Conservation (phyloP, 164 flowering plant species). For the Magnolia kwangsiensis region DNA sequence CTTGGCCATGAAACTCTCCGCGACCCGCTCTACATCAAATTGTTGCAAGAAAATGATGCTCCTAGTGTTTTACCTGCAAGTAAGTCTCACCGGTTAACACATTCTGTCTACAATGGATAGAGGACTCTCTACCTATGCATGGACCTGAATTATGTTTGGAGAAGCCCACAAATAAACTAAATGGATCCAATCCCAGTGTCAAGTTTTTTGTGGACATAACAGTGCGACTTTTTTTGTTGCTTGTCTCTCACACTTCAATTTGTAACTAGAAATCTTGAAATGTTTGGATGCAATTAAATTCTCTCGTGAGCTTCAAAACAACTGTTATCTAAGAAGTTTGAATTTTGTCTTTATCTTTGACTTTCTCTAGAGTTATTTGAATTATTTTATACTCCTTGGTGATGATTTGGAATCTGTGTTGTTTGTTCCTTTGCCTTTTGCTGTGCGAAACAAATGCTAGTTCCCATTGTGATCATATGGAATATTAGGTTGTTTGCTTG, state of each 20-base stretch:
- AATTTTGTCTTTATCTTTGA: too few species aligned
- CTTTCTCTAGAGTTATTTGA: too few species aligned
- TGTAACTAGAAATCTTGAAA: neutral
- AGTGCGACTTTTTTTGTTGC: slow-evolving; percentile 49
- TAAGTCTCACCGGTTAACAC: slow-evolving; percentile 66
- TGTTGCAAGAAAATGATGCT: slow-evolving; percentile 30
- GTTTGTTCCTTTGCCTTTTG: too few species aligned
- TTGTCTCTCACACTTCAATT: neutral
- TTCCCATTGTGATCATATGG: too few species aligned
- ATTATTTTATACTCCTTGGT: neutral
- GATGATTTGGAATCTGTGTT: neutral
- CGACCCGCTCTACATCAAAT: too few species aligned
- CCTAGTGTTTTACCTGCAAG: slow-evolving; percentile 30
- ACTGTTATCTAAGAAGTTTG: neutral
- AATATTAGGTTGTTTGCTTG: too few species aligned
- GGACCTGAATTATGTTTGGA: slow-evolving; percentile 47
- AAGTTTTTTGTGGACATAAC: slow-evolving; percentile 88
- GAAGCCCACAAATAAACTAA: slow-evolving; percentile 43
- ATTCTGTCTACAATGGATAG: slow-evolving; percentile 62
- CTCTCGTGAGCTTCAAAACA: neutral
- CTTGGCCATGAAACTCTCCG: too few species aligned
- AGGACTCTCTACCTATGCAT: slow-evolving; percentile 34
- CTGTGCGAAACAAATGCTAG: too few species aligned
- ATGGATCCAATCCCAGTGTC: slow-evolving; percentile 39
- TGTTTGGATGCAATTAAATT: neutral